Base-by-base conservation (phyloP, 106 monocot genomes). In the Posidonia australis region DNA sequence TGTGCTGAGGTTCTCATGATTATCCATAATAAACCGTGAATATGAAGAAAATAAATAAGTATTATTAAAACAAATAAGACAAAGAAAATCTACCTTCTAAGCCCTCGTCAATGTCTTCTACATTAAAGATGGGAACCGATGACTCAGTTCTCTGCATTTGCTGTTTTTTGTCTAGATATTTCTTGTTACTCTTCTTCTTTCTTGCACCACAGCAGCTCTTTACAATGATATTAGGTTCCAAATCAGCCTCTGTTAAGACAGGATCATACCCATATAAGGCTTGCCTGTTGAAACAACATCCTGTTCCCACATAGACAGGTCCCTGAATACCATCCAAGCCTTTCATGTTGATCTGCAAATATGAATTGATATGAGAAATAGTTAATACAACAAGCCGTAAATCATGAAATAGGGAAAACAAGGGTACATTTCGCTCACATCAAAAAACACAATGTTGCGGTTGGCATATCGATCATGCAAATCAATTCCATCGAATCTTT, bases 261-360 rank as follows among this genome's bases (percentile, higher is more conserved):
- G 90, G 90, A 81, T 90, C 83, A 68, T 86, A 86, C 10, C 90
- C 90, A 72, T 90, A 90, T 18, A 90, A 63, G 4, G 90, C 90
- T 61, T 90, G 86, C 49, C 90, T 75, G 56, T 86, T 90, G 54
- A 90, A 90, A 54, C 90, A 90, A 62, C 90, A 90, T 16, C 90
- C 90, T 48, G 90, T 90, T 72, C 90, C 90, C 74, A 90, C 90
- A 53, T 86, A 90, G 27, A 81, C 77, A 44, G 90, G 86, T 0
- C 90, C 90, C 63, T 90, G 90, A 52, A 90, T 81, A 28, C 90
- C 90, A 72, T 90, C 90, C 67, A 90, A 67, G 20, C 90, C 90
- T 75, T 81, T 90, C 90, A 90, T 73, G 74, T 90, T 90, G 36
- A 90, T 86, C 90, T 90, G 78, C 42, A 78, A 52, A 42, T 49